Conservation (phyloP, 305 asterid species). For the Ajuga reptans region DNA sequence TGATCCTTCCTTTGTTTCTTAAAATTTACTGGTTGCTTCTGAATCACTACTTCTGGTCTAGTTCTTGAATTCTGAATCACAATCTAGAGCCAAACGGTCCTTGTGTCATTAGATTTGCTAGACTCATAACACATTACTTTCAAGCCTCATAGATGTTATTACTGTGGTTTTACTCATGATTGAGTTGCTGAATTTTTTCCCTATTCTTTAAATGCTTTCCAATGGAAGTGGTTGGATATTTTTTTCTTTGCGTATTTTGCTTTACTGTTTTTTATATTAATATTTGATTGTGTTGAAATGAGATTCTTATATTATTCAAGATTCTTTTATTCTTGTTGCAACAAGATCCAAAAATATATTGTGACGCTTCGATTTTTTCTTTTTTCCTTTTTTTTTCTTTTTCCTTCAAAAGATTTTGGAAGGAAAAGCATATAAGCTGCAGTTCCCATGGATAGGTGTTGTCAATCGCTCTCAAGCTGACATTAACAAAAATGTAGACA, state of each 20-base stretch:
- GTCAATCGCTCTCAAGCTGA: slow-evolving; percentile 96
- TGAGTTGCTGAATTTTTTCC: neutral
- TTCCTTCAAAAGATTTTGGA: slow-evolving; percentile 55
- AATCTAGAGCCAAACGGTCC: neutral
- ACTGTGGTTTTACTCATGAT: neutral
- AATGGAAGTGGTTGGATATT: neutral
- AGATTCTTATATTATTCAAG: neutral
- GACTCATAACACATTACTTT: neutral
- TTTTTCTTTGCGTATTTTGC: neutral
- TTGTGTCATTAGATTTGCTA: neutral
- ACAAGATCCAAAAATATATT: slow-evolving; percentile 9
- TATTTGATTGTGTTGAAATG: neutral
- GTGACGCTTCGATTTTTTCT: neutral
- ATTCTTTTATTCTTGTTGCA: neutral
- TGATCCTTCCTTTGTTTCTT: neutral
- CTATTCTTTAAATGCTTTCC: neutral
- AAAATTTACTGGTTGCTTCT: neutral
- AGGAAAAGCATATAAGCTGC: slow-evolving; percentile 80
- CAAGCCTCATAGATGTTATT: neutral
- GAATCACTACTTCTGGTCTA: neutral
- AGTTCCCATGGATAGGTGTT: slow-evolving; percentile 97
- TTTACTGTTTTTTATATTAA: neutral
- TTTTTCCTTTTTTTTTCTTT: slow-evolving; percentile 1
- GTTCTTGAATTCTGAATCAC: neutral
- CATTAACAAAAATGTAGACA: slow-evolving; percentile 85